Percentiles rank a stretch among this genome's conserved stretches.
Evolutionary conservation across 2,329 filamentous ascomycete genomes (phyloP).

Genomic region (Calonectria pauciramosa): DNA sequence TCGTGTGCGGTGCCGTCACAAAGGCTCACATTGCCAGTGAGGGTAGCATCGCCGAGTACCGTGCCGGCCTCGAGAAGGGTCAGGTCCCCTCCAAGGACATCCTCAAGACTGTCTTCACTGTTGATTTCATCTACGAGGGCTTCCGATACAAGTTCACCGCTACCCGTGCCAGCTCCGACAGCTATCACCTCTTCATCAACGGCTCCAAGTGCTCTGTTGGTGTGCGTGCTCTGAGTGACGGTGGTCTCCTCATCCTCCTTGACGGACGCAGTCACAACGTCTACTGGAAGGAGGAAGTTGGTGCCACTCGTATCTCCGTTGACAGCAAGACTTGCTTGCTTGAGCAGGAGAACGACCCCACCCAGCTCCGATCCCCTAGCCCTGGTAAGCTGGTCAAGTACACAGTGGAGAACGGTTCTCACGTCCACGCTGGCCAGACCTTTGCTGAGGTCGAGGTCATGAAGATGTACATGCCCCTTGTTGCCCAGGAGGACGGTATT

Average conservation of each 20-base stretch:
- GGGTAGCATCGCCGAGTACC: conserved; percentile 87
- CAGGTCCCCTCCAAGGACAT: conserved; percentile 98
- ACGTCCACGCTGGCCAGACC: conserved; percentile 91
- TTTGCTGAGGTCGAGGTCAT: conserved; percentile 99
- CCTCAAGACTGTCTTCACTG: conserved; percentile 95
- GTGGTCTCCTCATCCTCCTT: conserved; percentile 91
- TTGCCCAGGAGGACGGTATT: conserved; percentile 94
- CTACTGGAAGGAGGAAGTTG: conserved; percentile 99
- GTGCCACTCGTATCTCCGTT: conserved; percentile 93
- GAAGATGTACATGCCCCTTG: conserved; percentile 99
- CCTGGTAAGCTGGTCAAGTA: conserved; percentile 99
- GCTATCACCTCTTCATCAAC: conserved; percentile 99
- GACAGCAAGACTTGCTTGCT: conserved; percentile 98
- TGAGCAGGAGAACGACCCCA: conserved; percentile 99
- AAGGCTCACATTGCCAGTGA: conserved; percentile 97
- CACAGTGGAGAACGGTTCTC: conserved; percentile 93
- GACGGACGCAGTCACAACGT: conserved; percentile 96
- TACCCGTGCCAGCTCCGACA: conserved; percentile 90
- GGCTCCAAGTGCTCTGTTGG: conserved; percentile 96
- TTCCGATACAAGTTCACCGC: conserved; percentile 98
- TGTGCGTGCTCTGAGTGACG: conserved; percentile 92
- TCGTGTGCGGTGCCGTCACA: conserved; percentile 93
- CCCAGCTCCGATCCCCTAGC: conserved; percentile 92
- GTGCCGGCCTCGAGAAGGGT: conserved; percentile 91
- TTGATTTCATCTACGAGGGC: conserved; percentile 99